Percentiles rank a stretch among this genome's conserved stretches.
Conservation (phyloP, 495 filamentous ascomycete genomes). For the Corynascus novoguineensis region DNA sequence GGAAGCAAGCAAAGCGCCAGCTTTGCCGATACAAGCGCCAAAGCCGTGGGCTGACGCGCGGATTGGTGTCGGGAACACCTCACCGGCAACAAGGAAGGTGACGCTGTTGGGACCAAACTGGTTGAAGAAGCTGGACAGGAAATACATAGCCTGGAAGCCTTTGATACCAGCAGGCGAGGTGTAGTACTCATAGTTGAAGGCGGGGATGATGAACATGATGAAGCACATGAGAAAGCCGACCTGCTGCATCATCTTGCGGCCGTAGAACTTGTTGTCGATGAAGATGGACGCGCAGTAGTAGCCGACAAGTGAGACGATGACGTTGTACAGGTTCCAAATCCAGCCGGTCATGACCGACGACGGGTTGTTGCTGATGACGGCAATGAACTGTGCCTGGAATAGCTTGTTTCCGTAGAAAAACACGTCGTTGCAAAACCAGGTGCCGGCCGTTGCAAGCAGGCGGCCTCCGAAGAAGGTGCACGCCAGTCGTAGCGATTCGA, state of each 20-base stretch:
- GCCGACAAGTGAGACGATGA: slow-evolving; percentile 71
- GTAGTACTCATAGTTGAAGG: slow-evolving; percentile 79
- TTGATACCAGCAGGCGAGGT: slow-evolving; percentile 57
- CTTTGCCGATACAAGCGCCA: slow-evolving; percentile 76
- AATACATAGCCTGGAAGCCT: slow-evolving; percentile 89
- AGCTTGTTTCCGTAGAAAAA: slow-evolving; percentile 99
- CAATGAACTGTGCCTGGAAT: slow-evolving; percentile 82
- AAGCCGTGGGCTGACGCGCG: slow-evolving; percentile 88
- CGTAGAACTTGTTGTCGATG: slow-evolving; percentile 88
- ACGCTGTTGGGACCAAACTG: slow-evolving; percentile 91
- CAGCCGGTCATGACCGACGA: slow-evolving; percentile 70
- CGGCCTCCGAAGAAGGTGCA: slow-evolving; percentile 76
- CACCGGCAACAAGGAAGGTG: slow-evolving; percentile 86
- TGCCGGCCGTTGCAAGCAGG: slow-evolving; percentile 73
- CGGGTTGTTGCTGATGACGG: slow-evolving; percentile 55
- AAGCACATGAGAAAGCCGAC: slow-evolving; percentile 83
- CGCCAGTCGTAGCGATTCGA: slow-evolving; percentile 67
- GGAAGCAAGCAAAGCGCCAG: slow-evolving; percentile 75
- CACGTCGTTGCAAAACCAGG: slow-evolving; percentile 88
- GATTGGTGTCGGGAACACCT: slow-evolving; percentile 84
- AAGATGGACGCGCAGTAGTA: slow-evolving; percentile 77
- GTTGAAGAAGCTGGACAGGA: slow-evolving; percentile 90
- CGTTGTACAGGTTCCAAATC: slow-evolving; percentile 87
- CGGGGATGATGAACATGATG: slow-evolving; percentile 79
- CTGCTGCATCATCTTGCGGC: slow-evolving; percentile 88